phyloP scores from a whole-genome alignment of 1,284 basidiomycete species.

The Athelia psychrophila region DNA sequence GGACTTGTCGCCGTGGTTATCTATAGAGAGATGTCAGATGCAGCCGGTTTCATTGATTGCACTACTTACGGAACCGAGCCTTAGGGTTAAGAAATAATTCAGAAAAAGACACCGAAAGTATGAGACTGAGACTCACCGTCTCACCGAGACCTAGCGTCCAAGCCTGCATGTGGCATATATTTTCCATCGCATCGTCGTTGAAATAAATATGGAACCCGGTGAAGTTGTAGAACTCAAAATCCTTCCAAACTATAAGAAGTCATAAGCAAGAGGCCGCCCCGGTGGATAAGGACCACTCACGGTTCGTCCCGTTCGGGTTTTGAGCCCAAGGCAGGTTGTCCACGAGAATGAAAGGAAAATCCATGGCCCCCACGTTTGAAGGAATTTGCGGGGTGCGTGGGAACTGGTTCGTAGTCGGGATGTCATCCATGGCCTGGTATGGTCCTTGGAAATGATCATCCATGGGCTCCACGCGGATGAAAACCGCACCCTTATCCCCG shows the following conservation, averaged over 20 bases:
- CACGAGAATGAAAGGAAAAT: conserved; percentile 24
- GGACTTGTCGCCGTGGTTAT: conserved; percentile 14
- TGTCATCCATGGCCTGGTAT: conserved; percentile 19
- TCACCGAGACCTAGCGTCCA: conserved; percentile 27
- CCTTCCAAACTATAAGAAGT: conserved; percentile 11
- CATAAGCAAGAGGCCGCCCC: not conserved
- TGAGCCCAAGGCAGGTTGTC: conserved; percentile 22
- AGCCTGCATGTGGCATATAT: conserved; percentile 20
- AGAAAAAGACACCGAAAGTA: conserved; percentile 7
- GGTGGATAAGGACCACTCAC: conserved; percentile 1
- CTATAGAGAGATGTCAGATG: not conserved
- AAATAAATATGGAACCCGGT: conserved; percentile 26
- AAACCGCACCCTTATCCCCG: conserved; percentile 20
- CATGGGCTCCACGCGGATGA: conserved; percentile 17
- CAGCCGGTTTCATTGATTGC: not conserved
- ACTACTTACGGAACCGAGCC: not conserved
- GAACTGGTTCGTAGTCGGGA: conserved; percentile 17
- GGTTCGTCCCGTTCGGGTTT: conserved; percentile 12
- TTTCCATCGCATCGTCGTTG: conserved; percentile 22
- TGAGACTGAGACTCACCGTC: conserved; percentile 10
- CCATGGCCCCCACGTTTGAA: conserved; percentile 14
- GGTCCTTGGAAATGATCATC: conserved; percentile 11
- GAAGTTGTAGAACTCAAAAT: conserved; percentile 28
- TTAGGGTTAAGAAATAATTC: not conserved
- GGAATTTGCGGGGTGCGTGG: conserved; percentile 8